Conservation (phyloP, 2,329 filamentous ascomycete genomes). For the Rutstroemia sp. region DNA sequence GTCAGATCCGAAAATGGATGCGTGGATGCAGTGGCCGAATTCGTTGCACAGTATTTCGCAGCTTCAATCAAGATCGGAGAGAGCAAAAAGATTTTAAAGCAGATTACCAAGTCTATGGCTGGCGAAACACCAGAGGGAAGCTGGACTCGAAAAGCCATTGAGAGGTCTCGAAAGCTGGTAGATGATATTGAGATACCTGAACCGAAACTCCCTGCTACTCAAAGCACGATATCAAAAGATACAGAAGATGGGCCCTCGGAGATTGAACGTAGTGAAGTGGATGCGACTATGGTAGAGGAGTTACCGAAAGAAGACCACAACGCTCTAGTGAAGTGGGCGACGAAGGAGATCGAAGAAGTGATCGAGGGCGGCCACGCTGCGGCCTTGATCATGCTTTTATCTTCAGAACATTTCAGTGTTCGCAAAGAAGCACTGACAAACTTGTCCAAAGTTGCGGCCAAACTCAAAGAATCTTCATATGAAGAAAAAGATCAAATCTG, state of each 20-base stretch:
- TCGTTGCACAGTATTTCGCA: constrained; percentile 52
- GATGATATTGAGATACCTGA: constrained; percentile 21
- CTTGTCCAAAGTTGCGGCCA: constrained; percentile 56
- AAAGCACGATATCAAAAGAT: not conserved
- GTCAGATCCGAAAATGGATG: constrained; percentile 42
- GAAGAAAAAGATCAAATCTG: constrained; percentile 72
- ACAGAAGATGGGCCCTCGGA: constrained; percentile 7
- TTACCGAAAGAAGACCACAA: constrained; percentile 36
- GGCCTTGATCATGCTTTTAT: constrained; percentile 66
- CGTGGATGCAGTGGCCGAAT: constrained; percentile 43
- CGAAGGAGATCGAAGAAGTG: constrained; percentile 70
- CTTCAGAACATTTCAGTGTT: constrained; percentile 67
- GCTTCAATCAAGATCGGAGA: constrained; percentile 46
- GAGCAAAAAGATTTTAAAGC: constrained; percentile 37
- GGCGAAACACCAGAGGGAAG: constrained; percentile 32
- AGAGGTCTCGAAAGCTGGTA: constrained; percentile 20
- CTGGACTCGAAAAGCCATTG: constrained; percentile 26
- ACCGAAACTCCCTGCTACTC: not conserved
- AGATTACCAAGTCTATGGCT: constrained; percentile 37
- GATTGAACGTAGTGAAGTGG: constrained; percentile 13
- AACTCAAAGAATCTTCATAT: constrained; percentile 60
- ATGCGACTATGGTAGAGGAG: constrained; percentile 14
- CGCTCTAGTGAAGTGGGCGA: constrained; percentile 57
- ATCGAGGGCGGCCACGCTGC: constrained; percentile 69
- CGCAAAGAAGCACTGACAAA: constrained; percentile 69